Evolutionary conservation across 2,329 filamentous ascomycete species (phyloP).

Genomic region (Pestalotiopsis sp.): DNA sequence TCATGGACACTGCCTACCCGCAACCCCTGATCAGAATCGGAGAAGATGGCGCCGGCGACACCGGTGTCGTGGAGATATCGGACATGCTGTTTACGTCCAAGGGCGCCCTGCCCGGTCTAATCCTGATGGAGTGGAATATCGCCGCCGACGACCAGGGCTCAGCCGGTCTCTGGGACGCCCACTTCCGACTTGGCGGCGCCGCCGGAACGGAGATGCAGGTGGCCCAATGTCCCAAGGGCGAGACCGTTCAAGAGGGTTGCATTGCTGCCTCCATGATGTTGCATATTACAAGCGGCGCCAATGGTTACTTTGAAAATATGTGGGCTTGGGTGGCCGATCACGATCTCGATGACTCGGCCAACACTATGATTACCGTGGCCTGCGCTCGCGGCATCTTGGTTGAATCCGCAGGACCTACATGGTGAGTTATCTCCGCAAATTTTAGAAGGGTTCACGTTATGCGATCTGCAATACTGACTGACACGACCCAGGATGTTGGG

Average conservation of each 20-base stretch:
- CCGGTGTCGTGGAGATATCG: neutral
- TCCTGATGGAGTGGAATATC: neutral
- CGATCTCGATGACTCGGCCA: conserved; percentile 32
- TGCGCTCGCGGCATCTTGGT: neutral
- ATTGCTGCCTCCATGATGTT: conserved; percentile 59
- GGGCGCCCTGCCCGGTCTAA: neutral
- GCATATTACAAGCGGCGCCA: conserved; percentile 45
- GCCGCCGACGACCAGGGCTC: neutral
- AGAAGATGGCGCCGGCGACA: neutral
- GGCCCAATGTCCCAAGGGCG: conserved; percentile 56
- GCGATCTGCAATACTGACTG: no score
- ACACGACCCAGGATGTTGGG: conserved; percentile 26
- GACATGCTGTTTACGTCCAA: neutral
- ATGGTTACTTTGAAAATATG: conserved; percentile 53
- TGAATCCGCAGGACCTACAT: neutral
- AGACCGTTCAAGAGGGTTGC: conserved; percentile 55
- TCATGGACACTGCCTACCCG: neutral
- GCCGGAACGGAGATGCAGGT: conserved; percentile 67
- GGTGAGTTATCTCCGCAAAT: neutral
- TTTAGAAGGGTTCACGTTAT: no score
- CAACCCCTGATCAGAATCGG: neutral
- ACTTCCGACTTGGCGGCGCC: conserved; percentile 73
- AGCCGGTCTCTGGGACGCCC: conserved; percentile 28
- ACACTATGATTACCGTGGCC: neutral
- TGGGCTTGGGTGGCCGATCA: conserved; percentile 75